Conservation (phyloP, 306 rosid genomes). For the Abrus pulchellus region DNA sequence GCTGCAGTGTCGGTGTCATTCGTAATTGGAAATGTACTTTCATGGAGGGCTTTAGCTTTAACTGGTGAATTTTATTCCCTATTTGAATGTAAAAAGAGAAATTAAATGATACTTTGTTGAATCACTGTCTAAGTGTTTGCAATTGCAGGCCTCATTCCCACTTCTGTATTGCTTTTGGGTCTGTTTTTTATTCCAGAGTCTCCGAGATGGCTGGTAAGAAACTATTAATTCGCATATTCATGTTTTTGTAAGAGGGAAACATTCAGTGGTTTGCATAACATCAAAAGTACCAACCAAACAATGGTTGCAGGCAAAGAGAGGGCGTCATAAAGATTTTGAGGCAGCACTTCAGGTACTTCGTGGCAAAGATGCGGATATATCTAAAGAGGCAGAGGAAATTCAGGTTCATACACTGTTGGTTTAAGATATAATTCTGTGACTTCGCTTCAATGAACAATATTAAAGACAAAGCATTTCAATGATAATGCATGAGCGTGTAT, state of each 20-base stretch:
- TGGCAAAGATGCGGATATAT: conserved; percentile 76
- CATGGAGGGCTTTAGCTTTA: conserved; percentile 87
- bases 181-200: conserved; percentile 93
- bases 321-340: conserved; percentile 69
- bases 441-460: neutral
- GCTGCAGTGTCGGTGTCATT: conserved; percentile 74
- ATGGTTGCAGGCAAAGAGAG: conserved; percentile 73
- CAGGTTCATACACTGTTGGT: conserved; percentile 60
- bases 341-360: conserved; percentile 74
- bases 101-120: neutral
- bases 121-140: conserved; percentile 54
- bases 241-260: neutral
- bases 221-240: neutral
- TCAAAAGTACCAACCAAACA: conserved; percentile 11
- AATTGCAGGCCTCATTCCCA: conserved; percentile 84
- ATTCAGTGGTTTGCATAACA: neutral
- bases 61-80: conserved; percentile 55
- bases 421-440: conserved; percentile 23
- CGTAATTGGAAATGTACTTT: conserved; percentile 76
- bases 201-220: conserved; percentile 97
- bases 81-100: conserved; percentile 17
- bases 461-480: conserved; percentile 12
- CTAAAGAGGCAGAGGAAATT: conserved; percentile 82
- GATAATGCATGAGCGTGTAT: conserved; percentile 13
- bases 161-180: conserved; percentile 77